Base-by-base conservation (phyloP, 1,139 yeast genomes). In the Blastobotrys serpentis region DNA sequence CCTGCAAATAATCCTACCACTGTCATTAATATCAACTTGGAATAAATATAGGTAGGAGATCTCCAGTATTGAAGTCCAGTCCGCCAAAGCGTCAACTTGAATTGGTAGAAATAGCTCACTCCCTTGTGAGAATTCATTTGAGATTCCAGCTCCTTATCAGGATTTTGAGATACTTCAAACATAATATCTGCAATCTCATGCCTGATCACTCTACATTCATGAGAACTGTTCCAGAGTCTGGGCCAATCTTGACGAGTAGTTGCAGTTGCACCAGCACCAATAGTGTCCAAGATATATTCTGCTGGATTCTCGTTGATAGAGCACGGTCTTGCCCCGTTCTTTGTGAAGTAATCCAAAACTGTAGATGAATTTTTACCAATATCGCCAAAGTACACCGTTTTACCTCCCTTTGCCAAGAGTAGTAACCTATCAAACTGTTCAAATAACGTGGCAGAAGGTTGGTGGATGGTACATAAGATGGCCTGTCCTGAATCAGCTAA, bases 401-500 rank as follows among this genome's bases (percentile, higher is more conserved):
- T 71, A 49, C 94, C 94, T 55, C 92, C 92, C 53, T 71, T 76
- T 53, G 81, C 82, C 62, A 85, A 69, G 58, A 85, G 80, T 52
- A 85, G 68, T 53, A 85, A 70, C 54, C 90, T 77, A 61, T 85
- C 92, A 63, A 85, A 85, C 56, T 82, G 85, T 61, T 83, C 82
- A 68, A 84, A 76, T 60, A 84, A 68, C 40, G 82, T 74, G 39
- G 90, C 88, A 5, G 88, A 82, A 47, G 90, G 90, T 65, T 84
- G 90, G 66, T 84, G 90, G 54, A 84, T 84, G 11, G 90, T 84
- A 69, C 90, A 84, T 60, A 84, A 68, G 56, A 85, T 81, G 30
- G 92, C 88, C 66, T 85, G 94, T 14, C 94, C 94, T 55, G 81
- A 81, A 59, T 79, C 73, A 14, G 90, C 85, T 49, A 85, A 73